Percentiles rank a stretch among this genome's conserved stretches.
These are phyloP conservation scores for Mimosa bimucronata DNA, from an alignment of 306 rosid species.

Conservation along the genomic window DNA sequence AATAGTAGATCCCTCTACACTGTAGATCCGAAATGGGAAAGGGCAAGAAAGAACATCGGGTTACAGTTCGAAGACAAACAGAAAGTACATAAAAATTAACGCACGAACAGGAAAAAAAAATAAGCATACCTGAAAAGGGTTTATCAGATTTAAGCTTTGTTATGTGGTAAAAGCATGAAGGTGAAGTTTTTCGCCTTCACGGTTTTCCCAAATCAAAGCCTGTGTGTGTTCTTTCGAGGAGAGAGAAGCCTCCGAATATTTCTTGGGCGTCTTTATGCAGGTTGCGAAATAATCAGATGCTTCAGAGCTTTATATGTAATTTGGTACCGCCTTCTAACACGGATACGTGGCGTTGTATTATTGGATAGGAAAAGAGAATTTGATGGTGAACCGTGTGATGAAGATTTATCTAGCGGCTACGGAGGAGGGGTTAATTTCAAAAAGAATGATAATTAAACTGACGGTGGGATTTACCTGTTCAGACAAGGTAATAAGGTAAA, in stretches of 20 bases:
- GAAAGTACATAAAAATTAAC: neutral
- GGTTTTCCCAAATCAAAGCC: slow-evolving; percentile 23
- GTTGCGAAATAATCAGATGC: slow-evolving; percentile 27
- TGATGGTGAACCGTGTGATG: neutral
- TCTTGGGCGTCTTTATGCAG: neutral
- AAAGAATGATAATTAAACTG: neutral
- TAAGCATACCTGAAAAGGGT: slow-evolving; percentile 41
- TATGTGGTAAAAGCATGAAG: neutral
- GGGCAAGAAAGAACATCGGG: slow-evolving; percentile 4
- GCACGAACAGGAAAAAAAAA: slow-evolving; percentile 2
- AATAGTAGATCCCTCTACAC: slow-evolving; percentile 12
- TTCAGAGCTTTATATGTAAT: neutral
- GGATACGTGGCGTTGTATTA: neutral
- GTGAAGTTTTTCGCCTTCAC: slow-evolving; percentile 9
- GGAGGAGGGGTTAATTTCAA: no score
- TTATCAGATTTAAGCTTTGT: neutral
- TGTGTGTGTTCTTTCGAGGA: neutral
- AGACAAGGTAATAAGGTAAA: neutral
- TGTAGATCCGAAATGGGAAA: slow-evolving; percentile 42
- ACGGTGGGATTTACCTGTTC: neutral
- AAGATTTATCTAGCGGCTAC: neutral
- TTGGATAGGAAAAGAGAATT: neutral
- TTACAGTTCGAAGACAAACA: neutral
- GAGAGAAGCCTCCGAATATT: slow-evolving; percentile 20
- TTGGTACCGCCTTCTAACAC: neutral